phyloP scores from a whole-genome alignment of 2,329 filamentous ascomycete genomes.

The Alternaria atra region DNA sequence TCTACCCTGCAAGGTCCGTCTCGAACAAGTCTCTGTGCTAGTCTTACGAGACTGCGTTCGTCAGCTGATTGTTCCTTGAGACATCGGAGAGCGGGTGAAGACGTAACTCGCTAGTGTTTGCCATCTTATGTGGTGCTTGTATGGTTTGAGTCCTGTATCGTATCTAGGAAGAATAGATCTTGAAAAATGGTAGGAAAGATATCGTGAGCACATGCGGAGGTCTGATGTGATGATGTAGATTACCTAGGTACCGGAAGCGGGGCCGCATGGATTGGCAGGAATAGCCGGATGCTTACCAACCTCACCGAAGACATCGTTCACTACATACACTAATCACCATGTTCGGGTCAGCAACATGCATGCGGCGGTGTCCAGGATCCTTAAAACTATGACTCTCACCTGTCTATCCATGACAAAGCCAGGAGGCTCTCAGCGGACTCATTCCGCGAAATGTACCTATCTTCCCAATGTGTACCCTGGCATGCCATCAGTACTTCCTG shows the following conservation, averaged over 20 bases:
- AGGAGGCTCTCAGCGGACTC: not conserved
- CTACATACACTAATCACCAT: not conserved
- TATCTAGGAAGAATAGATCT: rapidly evolving
- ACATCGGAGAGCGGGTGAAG: not conserved
- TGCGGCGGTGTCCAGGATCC: not conserved
- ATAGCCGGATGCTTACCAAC: slow-evolving; percentile 17
- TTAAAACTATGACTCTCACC: not conserved
- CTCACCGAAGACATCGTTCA: not conserved
- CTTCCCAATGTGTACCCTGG: too few species aligned
- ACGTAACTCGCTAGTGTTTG: slow-evolving; percentile 8
- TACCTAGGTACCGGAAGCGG: slow-evolving; percentile 7
- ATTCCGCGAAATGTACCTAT: not conserved
- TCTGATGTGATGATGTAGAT: slow-evolving; percentile 9
- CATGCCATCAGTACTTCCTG: too few species aligned
- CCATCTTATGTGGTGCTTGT: not conserved
- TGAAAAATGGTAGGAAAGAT: not conserved
- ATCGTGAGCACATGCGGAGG: not conserved
- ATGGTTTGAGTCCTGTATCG: too few species aligned
- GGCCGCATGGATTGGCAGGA: slow-evolving; percentile 6
- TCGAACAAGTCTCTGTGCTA: slow-evolving; percentile 53
- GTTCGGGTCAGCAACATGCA: not conserved
- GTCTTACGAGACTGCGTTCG: slow-evolving; percentile 48
- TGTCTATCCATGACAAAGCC: rapidly evolving
- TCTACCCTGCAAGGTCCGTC: slow-evolving; percentile 50
- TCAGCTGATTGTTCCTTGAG: not conserved